Percentiles rank a stretch among this genome's conserved stretches.
These are phyloP conservation scores for Passalora sequoiae DNA, from an alignment of 2,329 filamentous ascomycete genomes.

Conservation along the genomic window DNA sequence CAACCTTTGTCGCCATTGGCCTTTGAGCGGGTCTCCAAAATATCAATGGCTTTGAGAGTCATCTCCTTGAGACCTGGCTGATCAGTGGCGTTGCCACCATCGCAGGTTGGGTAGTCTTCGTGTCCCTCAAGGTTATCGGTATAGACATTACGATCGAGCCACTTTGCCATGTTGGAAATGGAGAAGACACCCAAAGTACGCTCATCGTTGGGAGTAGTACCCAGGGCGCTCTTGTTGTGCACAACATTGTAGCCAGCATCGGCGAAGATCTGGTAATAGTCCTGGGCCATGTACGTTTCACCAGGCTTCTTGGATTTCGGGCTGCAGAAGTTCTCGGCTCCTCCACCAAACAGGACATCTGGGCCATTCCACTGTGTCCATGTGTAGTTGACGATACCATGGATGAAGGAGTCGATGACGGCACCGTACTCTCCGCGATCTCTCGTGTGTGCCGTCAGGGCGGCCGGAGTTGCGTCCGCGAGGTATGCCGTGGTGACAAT, in stretches of 20 bases:
- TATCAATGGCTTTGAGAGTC: slow-evolving; percentile 61
- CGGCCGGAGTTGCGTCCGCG: slow-evolving; percentile 77
- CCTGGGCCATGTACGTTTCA: slow-evolving; percentile 61
- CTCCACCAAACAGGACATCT: slow-evolving; percentile 74
- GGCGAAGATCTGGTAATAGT: slow-evolving; percentile 67
- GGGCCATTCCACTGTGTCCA: slow-evolving; percentile 72
- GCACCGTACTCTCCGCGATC: slow-evolving; percentile 63
- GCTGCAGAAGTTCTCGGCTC: slow-evolving; percentile 71
- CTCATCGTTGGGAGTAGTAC: slow-evolving; percentile 52
- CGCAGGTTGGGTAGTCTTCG: slow-evolving; percentile 65
- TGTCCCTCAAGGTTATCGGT: slow-evolving; percentile 61
- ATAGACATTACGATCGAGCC: slow-evolving; percentile 79
- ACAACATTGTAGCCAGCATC: slow-evolving; percentile 67
- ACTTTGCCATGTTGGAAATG: slow-evolving; percentile 69
- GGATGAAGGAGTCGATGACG: slow-evolving; percentile 69
- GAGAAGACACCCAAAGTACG: slow-evolving; percentile 74
- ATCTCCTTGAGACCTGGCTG: slow-evolving; percentile 83
- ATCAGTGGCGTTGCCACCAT: slow-evolving; percentile 60
- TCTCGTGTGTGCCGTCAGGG: slow-evolving; percentile 66
- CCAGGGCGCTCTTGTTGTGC: slow-evolving; percentile 67
- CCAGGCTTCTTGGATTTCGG: slow-evolving; percentile 50
- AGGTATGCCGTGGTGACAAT: slow-evolving; percentile 75
- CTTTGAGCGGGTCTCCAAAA: slow-evolving; percentile 53
- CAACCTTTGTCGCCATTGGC: slow-evolving; percentile 55
- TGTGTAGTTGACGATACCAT: slow-evolving; percentile 72